These are phyloP conservation scores for Panus rudis DNA, from an alignment of 768 basidiomycete species.

Conservation along the genomic window DNA sequence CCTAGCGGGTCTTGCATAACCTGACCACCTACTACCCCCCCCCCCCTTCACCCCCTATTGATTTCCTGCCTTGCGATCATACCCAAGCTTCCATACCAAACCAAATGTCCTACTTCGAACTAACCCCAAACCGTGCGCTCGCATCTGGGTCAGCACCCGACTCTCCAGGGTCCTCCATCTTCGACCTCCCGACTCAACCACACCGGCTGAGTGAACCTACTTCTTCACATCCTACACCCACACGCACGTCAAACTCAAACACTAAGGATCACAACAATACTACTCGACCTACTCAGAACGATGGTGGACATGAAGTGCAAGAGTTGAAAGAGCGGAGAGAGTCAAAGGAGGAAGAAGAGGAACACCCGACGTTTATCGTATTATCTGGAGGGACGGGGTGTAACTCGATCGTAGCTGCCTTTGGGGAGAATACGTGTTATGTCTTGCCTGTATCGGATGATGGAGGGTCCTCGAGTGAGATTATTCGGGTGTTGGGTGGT, in stretches of 20 bases:
- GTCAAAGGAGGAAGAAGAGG: background rate
- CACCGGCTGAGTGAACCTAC: constrained; percentile 4
- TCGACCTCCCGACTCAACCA: constrained; percentile 58
- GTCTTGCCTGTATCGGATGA: constrained; percentile 93
- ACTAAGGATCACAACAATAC: constrained; percentile 1
- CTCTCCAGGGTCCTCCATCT: constrained; percentile 68
- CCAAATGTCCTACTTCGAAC: constrained; percentile 4
- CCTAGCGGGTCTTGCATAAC: too few species aligned
- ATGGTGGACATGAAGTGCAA: background rate
- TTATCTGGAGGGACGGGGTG: constrained; percentile 95
- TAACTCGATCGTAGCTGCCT: constrained; percentile 85
- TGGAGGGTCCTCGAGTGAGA: constrained; percentile 92
- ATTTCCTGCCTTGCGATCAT: too few species aligned
- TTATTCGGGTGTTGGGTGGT: constrained; percentile 83
- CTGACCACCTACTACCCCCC: too few species aligned
- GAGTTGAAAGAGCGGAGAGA: constrained; percentile 8
- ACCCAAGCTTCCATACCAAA: too few species aligned
- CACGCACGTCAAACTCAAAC: constrained; percentile 2
- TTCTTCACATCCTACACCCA: background rate
- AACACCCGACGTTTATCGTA: constrained; percentile 52
- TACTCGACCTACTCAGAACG: constrained; percentile 8
- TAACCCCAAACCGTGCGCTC: background rate
- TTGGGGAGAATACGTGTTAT: constrained; percentile 69
- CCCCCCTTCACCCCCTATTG: too few species aligned
- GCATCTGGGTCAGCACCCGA: constrained; percentile 20